Evolutionary conservation across 106 monocot species (phyloP), one percentile per base, ranked within the genome.

Genomic region (Ottelia alismoides): DNA sequence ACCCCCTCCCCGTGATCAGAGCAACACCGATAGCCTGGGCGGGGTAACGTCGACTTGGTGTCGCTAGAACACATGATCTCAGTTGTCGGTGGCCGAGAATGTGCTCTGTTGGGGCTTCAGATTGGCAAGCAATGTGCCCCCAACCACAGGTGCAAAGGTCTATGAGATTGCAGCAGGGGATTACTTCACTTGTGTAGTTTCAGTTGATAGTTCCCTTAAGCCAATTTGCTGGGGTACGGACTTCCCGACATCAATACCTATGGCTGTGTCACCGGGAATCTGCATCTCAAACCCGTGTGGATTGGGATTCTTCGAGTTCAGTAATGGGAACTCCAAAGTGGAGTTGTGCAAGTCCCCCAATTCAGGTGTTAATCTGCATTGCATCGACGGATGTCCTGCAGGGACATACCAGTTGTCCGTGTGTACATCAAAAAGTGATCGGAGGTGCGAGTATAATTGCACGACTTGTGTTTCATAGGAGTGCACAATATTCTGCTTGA

Each of bases 91-190:
- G 96, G 96, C 1, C 57, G 78, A 60, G 10, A 57, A 44, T 31
- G 85, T 85, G 0, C 30, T 78, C 27, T 98, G 96, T 58, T 98
- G 96, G 96, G 96, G 96, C 1, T 89, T 89, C 57, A 43, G 56
- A 5, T 69, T 85, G 18, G 71, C 60, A 6, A 82, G 74, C 49
- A 73, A 82, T 24, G 57, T 82, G 2, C 75, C 85, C 0, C 81
- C 96, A n/a, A 88, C 89, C 0, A 66, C 60, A 25, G 45, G 63
- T 11, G 14, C 68, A 0, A 85, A 63, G 60, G 52, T 85, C n/a
- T 72, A 76, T 45, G 79, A 62, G 45, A 71, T 96, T 20, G 69
- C 65, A 5, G 88, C 96, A 0, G 96, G 96, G 4, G 96, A 98
- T 30, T 98, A 98, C 64, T 98, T 98, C 67, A 82, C 96, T 2